Evolutionary conservation across 495 filamentous ascomycete genomes (phyloP), one percentile per base, ranked within the genome.

Genomic region (Choiromyces venosus): DNA sequence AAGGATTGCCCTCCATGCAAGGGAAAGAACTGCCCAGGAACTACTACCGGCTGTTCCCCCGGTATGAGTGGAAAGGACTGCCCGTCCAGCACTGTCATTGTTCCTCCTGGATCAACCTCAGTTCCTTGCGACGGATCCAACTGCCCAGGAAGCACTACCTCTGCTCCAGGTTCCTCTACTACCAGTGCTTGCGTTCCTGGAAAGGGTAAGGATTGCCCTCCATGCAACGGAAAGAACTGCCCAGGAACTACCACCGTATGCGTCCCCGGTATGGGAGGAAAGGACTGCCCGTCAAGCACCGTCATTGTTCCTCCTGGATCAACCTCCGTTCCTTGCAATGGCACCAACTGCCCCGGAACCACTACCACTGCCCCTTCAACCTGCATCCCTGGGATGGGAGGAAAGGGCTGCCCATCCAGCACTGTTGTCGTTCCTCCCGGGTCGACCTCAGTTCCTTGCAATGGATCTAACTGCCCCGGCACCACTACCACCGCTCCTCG

Each of bases 401-500:
- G 40, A 0, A 42, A 42, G 40, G 40, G 18, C 40, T 42, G 40
- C 5, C 65, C 65, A 18, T 61, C 65, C 0, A 46, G 64, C 6
- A 66, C 67, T 9, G 69, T 56, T 35, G 74, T 67, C 33, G 46
- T 75, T 7, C 72, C 74, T 40, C 39, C 39, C n/a, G n/a, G n/a
- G n/a, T n/a, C n/a, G n/a, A n/a, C n/a, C n/a, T n/a, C n/a, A 8
- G 56, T 78, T 16, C 37, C 65, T 29, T 65, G 69, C 33, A 37
- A 40, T 52, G 69, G 69, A n/a, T 46, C 25, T 1, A 7, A 46
- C 29, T 71, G 35, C 1, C 61, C 70, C 40, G 77, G 75, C 66
- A 71, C 74, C 29, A 77, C 80, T 66, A 79, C 76, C 64, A 42
- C 73, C 66, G 70, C 73, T 39, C 75, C 74, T 64, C 72, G 72